Base-by-base conservation (phyloP, 2,329 filamentous ascomycete genomes). In the Huntiella savannae region DNA sequence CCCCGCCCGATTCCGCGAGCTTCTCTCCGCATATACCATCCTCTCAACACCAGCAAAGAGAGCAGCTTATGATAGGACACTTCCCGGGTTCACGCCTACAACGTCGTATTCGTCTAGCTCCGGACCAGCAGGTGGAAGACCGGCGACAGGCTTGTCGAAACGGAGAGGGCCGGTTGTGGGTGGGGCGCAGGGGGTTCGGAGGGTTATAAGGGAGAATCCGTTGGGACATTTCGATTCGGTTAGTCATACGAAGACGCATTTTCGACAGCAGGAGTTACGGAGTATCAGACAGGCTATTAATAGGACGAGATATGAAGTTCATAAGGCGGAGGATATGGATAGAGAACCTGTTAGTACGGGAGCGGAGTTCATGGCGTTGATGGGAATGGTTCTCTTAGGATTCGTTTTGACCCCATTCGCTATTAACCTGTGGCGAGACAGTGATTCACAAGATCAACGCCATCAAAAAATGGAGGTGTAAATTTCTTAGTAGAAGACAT, bases 21-120 rank as follows among this genome's bases (percentile, higher is more conserved):
- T 95, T 59, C 81, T 76, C 58, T 81, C 91, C 59, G 86, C 87
- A 54, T 95, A 94, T 67, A 69, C 75, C 49, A 62, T 82, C 39
- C 80, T 95, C 49, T 75, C 77, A 49, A 73, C 79, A 53, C 67
- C 79, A 13, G 68, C 76, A 15, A 86, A 85, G 58, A 84, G 87
- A 56, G 70, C 76, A 51, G 65, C 69, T 55, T 96, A 96, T 67
- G 91, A 98, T 65, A 77, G 76, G 50, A 73, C 84, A 54, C 60
- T 74, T 28, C 64, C 61, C 45, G 58, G 63, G 4, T 60, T 60
- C 34, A 54, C 50, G 55, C 10, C 55, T 54, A 28, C 49, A 54
- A 2, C 19, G 12, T 40, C 44, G 5, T 38, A n/a, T 36, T 54
- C 50, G 55, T 12, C 55, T 55, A 32, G 49, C 54, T 12, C 36